These are phyloP conservation scores for Salix viminalis DNA, from an alignment of 345 rosid species.

Conservation along the genomic window DNA sequence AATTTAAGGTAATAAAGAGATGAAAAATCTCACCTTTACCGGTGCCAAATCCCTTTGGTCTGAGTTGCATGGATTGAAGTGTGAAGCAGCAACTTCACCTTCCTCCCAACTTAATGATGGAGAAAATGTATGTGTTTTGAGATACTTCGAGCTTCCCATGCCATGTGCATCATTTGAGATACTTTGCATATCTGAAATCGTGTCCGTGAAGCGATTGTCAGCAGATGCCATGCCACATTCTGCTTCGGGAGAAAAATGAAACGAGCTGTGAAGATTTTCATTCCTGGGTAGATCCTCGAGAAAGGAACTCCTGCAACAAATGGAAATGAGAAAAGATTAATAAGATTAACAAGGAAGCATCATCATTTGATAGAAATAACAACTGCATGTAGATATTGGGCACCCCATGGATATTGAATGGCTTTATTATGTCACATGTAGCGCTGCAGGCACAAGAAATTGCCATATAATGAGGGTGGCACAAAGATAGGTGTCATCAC, in stretches of 20 bases:
- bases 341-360: neutral
- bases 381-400: neutral
- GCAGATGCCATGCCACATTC: conserved; percentile 10
- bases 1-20: neutral
- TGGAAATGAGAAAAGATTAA: conserved; percentile 9
- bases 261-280: conserved; percentile 25
- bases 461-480: neutral
- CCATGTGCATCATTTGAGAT: conserved; percentile 12
- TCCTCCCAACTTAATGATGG: conserved; percentile 24
- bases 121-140: conserved; percentile 28
- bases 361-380: neutral
- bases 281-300: conserved; percentile 35
- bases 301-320: conserved; percentile 43
- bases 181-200: conserved; percentile 27
- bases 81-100: conserved; percentile 11
- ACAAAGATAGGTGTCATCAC: conserved; percentile 14
- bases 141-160: conserved; percentile 30
- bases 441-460: neutral
- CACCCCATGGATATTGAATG: conserved; percentile 31
- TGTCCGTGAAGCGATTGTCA: conserved; percentile 16
- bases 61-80: neutral
- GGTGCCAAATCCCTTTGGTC: conserved; percentile 6
- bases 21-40: conserved; percentile 27
- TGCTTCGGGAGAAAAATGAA: conserved; percentile 29
- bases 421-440: conserved; percentile 4